Evolutionary conservation across 2,329 filamentous ascomycete genomes (phyloP).

Genomic region (Trichoderma harzianum): DNA sequence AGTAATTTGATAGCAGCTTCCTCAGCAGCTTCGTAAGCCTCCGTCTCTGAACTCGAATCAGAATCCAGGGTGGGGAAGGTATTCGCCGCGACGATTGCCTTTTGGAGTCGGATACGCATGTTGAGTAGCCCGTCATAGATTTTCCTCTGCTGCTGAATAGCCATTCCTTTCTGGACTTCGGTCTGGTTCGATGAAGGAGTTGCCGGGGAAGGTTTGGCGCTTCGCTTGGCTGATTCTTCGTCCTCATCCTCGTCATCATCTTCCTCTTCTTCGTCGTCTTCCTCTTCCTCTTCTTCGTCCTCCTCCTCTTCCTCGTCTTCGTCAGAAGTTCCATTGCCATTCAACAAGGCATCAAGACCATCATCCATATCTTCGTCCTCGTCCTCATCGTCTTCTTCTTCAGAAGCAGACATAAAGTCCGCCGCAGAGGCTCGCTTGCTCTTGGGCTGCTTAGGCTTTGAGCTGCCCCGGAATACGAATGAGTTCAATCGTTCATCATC

Average conservation of each 20-base stretch:
- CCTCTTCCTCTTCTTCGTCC: slow-evolving; percentile 35
- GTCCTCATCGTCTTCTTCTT: slow-evolving; percentile 40
- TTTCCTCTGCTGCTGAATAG: slow-evolving; percentile 80
- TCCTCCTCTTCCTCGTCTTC: slow-evolving; percentile 35
- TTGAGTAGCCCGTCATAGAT: slow-evolving; percentile 88
- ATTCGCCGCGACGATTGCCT: slow-evolving; percentile 79
- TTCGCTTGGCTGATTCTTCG: slow-evolving; percentile 22
- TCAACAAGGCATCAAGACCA: slow-evolving; percentile 34
- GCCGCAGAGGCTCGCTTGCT: slow-evolving; percentile 47
- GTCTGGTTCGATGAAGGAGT: slow-evolving; percentile 32
- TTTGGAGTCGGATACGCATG: slow-evolving; percentile 87
- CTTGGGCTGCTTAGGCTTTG: slow-evolving; percentile 42
- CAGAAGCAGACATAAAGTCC: slow-evolving; percentile 54
- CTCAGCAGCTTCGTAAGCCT: slow-evolving; percentile 73
- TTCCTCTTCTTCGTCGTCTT: fast-evolving
- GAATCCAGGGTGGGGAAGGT: slow-evolving; percentile 55
- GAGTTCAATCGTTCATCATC: slow-evolving; percentile 79
- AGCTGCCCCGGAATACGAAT: slow-evolving; percentile 63
- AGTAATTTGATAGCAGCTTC: slow-evolving; percentile 81
- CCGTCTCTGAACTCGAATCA: slow-evolving; percentile 37
- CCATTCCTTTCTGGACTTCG: slow-evolving; percentile 80
- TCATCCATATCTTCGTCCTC: slow-evolving; percentile 39
- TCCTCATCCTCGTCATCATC: slow-evolving; percentile 16
- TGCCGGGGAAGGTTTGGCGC: slow-evolving; percentile 34
- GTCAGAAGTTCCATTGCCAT: slow-evolving; percentile 32